Evolutionary conservation across 768 basidiomycete species (phyloP).

Genomic region (Plicaturopsis crispa): DNA sequence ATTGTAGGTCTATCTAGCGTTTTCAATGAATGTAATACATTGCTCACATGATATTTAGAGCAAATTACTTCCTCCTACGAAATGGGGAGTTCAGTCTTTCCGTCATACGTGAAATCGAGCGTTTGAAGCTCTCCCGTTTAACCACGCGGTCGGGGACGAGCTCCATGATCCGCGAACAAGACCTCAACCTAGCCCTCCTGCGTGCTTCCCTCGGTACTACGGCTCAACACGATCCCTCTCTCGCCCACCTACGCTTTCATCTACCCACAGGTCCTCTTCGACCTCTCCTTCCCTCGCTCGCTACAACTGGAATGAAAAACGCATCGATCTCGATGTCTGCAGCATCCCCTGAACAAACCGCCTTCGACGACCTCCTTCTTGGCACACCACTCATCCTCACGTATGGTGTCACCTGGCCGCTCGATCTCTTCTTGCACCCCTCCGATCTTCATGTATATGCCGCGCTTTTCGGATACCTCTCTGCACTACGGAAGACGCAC

Average conservation of each 20-base stretch:
- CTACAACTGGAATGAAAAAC: conserved; percentile 20
- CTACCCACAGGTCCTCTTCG: conserved; percentile 78
- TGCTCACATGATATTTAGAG: conserved; percentile 44
- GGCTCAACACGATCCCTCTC: conserved; percentile 78
- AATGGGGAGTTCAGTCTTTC: conserved; percentile 85
- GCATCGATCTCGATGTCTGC: conserved; percentile 18
- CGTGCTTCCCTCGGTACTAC: conserved; percentile 84
- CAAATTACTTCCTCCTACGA: conserved; percentile 80
- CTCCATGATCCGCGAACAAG: conserved; percentile 85
- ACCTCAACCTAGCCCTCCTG: conserved; percentile 79
- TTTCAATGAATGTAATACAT: conserved; percentile 9
- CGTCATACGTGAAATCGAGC: conserved; percentile 81
- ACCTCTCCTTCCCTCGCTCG: conserved; percentile 72
- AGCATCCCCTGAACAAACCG: conserved; percentile 27
- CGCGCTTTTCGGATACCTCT: conserved; percentile 74
- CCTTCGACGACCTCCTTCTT: conserved; percentile 70
- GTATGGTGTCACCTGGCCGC: conserved; percentile 76
- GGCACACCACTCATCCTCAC: conserved; percentile 69
- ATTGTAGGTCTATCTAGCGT: conserved; percentile 42
- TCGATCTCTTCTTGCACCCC: conserved; percentile 81
- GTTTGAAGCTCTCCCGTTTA: conserved; percentile 72
- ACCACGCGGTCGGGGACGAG: conserved; percentile 55
- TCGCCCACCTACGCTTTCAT: conserved; percentile 66
- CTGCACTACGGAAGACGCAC: conserved; percentile 80
- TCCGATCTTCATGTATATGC: conserved; percentile 70